Evolutionary conservation across 2,329 filamentous ascomycete species (phyloP).

Genomic region (Daldinia sp.): DNA sequence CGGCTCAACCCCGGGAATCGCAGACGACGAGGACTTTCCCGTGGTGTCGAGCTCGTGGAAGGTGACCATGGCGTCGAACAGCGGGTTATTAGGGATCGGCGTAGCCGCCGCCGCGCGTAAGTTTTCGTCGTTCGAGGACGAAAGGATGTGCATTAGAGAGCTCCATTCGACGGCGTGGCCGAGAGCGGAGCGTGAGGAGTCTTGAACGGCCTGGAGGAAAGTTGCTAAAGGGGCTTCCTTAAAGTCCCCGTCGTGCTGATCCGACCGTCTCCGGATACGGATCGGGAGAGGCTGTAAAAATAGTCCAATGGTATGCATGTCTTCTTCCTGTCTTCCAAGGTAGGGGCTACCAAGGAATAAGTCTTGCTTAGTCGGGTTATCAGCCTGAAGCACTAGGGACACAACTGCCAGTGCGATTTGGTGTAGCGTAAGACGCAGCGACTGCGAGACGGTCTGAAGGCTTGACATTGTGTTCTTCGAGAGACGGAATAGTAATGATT

Average conservation of each 20-base stretch:
- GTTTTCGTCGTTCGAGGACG: background rate
- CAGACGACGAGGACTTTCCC: background rate
- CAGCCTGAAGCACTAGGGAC: background rate
- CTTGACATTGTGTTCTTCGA: background rate
- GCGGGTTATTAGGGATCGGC: background rate
- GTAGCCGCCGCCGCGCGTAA: background rate
- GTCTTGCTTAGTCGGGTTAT: background rate
- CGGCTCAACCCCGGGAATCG: background rate
- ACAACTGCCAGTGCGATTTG: background rate
- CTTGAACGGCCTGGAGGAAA: background rate
- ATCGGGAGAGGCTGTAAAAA: background rate
- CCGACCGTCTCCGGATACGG: background rate
- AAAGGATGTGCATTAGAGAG: background rate
- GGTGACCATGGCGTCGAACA: slow-evolving; percentile 1
- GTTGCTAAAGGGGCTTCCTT: background rate
- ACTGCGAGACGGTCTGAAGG: background rate
- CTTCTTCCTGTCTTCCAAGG: background rate
- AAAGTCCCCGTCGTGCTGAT: background rate
- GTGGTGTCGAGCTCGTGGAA: background rate
- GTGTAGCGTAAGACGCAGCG: background rate
- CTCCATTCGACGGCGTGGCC: background rate
- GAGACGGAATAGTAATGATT: background rate
- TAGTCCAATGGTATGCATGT: background rate
- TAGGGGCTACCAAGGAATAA: background rate
- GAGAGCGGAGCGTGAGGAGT: background rate